phyloP scores from a whole-genome alignment of 1,139 yeast species.

The Kluyveromyces sp. region DNA sequence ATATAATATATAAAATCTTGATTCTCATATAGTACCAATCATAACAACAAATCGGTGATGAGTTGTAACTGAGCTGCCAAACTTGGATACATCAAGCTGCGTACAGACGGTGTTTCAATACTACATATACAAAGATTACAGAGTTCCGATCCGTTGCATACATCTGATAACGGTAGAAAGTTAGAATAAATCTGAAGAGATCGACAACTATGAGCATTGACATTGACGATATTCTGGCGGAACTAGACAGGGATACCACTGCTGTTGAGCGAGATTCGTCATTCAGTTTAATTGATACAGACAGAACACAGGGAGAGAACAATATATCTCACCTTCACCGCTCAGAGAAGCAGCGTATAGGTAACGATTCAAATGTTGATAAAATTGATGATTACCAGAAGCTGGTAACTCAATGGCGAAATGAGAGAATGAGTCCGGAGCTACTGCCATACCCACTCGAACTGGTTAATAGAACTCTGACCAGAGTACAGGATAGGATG shows the following conservation, averaged over 20 bases:
- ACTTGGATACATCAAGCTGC: no score
- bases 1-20: not conserved
- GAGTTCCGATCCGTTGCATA: no score
- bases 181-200: not conserved
- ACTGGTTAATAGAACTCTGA: slow-evolving; percentile 51
- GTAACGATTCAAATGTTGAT: not conserved
- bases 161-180: no score
- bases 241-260: slow-evolving; percentile 43
- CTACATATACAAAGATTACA: no score
- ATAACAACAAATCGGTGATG: slow-evolving; percentile 16
- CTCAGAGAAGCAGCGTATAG: slow-evolving; percentile 18
- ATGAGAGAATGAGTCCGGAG: slow-evolving; percentile 83
- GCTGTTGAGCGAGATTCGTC: slow-evolving; percentile 19
- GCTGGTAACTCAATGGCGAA: slow-evolving; percentile 65
- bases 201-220: slow-evolving; percentile 39
- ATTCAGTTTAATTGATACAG: slow-evolving; percentile 16
- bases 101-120: no score
- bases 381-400: slow-evolving; percentile 32
- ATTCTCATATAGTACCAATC: not conserved
- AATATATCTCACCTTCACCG: slow-evolving; percentile 19
- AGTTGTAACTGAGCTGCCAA: no score
- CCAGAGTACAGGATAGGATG: slow-evolving; percentile 58
- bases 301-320: slow-evolving; percentile 8
- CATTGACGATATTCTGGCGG: slow-evolving; percentile 62
- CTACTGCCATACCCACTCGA: slow-evolving; percentile 61